Conservation (phyloP, 805 yeast species). For the Zygoascus flipseniorum region DNA sequence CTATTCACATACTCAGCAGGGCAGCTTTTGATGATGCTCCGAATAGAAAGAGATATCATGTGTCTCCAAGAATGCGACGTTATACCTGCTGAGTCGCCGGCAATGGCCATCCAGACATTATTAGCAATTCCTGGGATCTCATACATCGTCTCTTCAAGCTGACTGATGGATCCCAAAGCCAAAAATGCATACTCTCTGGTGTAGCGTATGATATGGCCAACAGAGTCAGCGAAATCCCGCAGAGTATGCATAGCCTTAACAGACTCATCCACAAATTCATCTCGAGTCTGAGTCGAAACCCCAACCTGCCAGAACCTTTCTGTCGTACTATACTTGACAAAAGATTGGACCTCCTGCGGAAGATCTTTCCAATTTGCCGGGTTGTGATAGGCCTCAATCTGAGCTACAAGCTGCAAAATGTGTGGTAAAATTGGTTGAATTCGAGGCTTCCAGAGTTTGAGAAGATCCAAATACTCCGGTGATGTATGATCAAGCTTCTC, state of each 20-base stretch:
- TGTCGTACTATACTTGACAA: constrained; percentile 80
- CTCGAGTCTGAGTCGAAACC: constrained; percentile 86
- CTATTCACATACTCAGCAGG: constrained; percentile 59
- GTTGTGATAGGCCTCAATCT: constrained; percentile 89
- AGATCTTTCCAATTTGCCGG: constrained; percentile 85
- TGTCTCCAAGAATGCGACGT: constrained; percentile 97
- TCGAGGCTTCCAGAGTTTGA: constrained; percentile 86
- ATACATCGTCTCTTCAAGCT: constrained; percentile 80
- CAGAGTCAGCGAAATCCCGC: constrained; percentile 95
- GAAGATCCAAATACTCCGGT: constrained; percentile 59
- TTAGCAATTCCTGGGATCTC: constrained; percentile 76
- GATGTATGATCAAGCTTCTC: constrained; percentile 80
- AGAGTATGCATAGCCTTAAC: constrained; percentile 90
- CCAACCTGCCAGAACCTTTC: constrained; percentile 99
- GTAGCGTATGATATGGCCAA: constrained; percentile 90
- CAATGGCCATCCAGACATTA: constrained; percentile 75
- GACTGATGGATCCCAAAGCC: constrained; percentile 82
- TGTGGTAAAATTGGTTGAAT: constrained; percentile 88
- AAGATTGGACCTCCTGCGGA: constrained; percentile 84
- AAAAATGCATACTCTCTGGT: constrained; percentile 93
- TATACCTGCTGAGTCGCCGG: constrained; percentile 76
- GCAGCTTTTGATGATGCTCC: constrained; percentile 82
- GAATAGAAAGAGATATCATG: constrained; percentile 79
- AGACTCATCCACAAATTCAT: constrained; percentile 87
- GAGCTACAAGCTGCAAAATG: constrained; percentile 75